Conservation (phyloP, 2,329 filamentous ascomycete genomes). For the Elsinoe necatrix region DNA sequence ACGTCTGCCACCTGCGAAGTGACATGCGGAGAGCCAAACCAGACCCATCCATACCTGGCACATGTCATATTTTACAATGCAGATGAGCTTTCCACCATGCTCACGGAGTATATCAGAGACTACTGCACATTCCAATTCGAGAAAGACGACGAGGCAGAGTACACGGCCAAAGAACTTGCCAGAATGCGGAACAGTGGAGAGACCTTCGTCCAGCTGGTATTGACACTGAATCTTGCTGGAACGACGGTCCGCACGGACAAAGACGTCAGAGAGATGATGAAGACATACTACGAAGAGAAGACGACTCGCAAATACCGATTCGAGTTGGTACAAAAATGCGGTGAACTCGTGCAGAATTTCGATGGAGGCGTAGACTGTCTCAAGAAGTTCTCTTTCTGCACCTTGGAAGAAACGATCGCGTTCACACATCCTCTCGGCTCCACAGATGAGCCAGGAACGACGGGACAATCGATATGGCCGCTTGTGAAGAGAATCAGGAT, state of each 20-base stretch:
- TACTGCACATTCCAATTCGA: not conserved
- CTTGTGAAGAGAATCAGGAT: slow-evolving; percentile 20
- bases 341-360: not conserved
- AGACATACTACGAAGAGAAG: not conserved
- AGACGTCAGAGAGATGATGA: not conserved
- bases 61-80: not conserved
- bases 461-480: slow-evolving; percentile 21
- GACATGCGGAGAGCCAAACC: not conserved
- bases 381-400: not conserved
- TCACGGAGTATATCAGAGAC: not conserved
- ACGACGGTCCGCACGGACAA: not conserved
- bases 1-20: not conserved
- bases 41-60: not conserved
- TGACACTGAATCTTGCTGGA: not conserved
- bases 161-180: not conserved
- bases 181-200: not conserved
- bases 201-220: not conserved
- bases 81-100: not conserved
- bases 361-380: not conserved
- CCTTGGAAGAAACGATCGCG: not conserved
- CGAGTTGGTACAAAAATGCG: not conserved
- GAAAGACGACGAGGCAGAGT: not conserved
- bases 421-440: slow-evolving; percentile 3
- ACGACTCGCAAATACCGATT: not conserved
- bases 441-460: not conserved